Base-by-base conservation (phyloP, 2,329 filamentous ascomycete genomes). In the Venturia carpophila region DNA sequence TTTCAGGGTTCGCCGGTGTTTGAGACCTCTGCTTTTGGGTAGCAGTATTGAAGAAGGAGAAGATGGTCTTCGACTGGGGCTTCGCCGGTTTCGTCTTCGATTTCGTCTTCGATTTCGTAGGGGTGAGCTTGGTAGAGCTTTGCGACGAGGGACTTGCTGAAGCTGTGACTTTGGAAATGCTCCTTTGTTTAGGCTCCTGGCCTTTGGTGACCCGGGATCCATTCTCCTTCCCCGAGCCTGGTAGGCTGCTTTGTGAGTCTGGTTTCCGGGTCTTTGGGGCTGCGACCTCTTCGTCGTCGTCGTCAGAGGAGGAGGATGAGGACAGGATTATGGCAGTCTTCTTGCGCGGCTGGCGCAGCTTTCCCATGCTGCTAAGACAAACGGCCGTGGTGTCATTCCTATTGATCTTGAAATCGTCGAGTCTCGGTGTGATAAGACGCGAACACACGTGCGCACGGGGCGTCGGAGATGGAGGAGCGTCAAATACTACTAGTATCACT, bases 11-110 rank as follows among this genome's bases (percentile, higher is more conserved):
- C 27, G 75, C 70, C 13, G 74, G 73, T 19, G 73, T 72, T 66
- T 78, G 76, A 7, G 72, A 71, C 60, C 73, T 71, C 67, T 77
- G 76, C 41, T 74, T 68, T 64, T 76, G 77, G n/a, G 77, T 75
- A 9, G 74, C 73, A 62, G 73, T 73, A 70, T 75, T 79, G 72
- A 82, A 81, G 73, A 81, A 82, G 19, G 79, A 80, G 43, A 76
- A 45, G 6, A 64, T 60, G 24, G 61, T 45, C 17, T 47, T 45
- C 19, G 43, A 41, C 30, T 66, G 56, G 11, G 61, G 41, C 17
- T 34, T 47, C 24, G 49, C 24, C 37, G 63, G 47, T 34, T 47
- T 55, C 37, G 63, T 15, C 21, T 56, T 42, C 30, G 52, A 37
- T 34, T 47, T 55, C 37, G 63, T 15, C 21, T 56, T 42, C 30